Evolutionary conservation across 352 stramenopile genomes (phyloP).

Genomic region (Globisporangium emineosum): DNA sequence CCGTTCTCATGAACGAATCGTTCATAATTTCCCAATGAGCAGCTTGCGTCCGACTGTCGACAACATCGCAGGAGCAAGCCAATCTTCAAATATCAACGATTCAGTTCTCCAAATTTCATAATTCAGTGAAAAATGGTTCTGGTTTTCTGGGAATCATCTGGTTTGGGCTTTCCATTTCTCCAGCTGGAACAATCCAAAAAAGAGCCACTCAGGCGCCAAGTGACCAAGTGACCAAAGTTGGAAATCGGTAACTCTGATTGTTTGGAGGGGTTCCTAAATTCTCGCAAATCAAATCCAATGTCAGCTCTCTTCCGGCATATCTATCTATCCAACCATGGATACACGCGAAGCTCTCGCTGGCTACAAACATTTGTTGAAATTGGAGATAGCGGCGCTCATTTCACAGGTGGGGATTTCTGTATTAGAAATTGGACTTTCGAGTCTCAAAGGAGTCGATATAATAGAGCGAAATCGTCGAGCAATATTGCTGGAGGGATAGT

Average conservation of each 20-base stretch:
- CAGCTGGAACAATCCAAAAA: background rate
- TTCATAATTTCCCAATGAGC: too few relatives aligned
- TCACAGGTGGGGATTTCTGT: background rate
- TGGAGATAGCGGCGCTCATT: background rate
- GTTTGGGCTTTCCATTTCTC: conserved; percentile 2
- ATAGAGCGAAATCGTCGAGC: too few relatives aligned
- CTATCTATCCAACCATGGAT: conserved; percentile 1
- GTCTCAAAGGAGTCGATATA: too few relatives aligned
- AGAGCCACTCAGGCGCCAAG: background rate
- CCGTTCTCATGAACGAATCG: background rate
- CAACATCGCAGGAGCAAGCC: background rate
- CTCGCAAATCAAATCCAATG: background rate
- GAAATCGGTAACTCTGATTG: background rate
- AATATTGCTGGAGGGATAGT: background rate
- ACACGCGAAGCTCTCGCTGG: background rate
- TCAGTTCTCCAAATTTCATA: background rate
- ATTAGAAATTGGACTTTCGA: too few relatives aligned
- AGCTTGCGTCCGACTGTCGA: background rate
- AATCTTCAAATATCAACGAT: background rate
- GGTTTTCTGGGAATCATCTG: conserved; percentile 1
- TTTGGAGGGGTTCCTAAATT: background rate
- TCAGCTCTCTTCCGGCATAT: background rate
- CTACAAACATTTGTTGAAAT: background rate
- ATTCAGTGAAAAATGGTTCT: background rate
- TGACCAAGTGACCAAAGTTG: background rate